A percentile compares a stretch with the other conserved stretches of the same genome.
phyloP scores from a whole-genome alignment of 2,329 filamentous ascomycete genomes.

The Monosporascus sp. region DNA sequence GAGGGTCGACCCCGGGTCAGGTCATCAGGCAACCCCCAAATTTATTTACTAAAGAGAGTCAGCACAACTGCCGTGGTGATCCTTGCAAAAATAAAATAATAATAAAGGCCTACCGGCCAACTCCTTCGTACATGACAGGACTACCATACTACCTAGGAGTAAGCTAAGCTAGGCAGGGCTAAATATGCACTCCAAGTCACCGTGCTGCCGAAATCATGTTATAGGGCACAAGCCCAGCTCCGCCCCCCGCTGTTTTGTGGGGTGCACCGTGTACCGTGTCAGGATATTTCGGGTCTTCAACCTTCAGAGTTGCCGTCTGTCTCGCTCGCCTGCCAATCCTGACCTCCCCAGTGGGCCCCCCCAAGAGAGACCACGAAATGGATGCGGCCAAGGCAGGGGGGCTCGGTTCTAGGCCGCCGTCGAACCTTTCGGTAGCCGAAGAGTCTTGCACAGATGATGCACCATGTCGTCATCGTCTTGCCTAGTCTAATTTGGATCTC shows the following conservation, averaged over 20 bases:
- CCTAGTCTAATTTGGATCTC: background rate
- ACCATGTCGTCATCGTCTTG: background rate
- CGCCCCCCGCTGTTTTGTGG: background rate
- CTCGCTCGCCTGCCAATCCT: background rate
- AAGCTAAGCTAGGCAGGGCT: background rate
- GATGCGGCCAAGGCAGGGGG: background rate
- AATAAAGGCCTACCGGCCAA: no score
- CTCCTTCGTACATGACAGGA: no score
- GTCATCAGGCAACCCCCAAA: no score
- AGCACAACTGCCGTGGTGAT: no score
- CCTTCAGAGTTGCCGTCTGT: background rate
- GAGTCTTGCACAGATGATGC: background rate
- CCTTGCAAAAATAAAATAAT: no score
- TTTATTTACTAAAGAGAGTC: no score
- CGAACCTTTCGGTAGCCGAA: background rate
- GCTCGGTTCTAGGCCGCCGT: background rate
- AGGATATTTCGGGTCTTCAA: no score
- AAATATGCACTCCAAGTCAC: background rate
- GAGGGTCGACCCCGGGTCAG: no score
- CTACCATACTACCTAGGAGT: background rate
- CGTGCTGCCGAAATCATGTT: background rate
- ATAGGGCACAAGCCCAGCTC: background rate
- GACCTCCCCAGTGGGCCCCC: background rate
- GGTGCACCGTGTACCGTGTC: no score
- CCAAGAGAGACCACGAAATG: background rate